phyloP scores from a whole-genome alignment of 441 rosid genomes.

The Pelargonium fulgidum region DNA sequence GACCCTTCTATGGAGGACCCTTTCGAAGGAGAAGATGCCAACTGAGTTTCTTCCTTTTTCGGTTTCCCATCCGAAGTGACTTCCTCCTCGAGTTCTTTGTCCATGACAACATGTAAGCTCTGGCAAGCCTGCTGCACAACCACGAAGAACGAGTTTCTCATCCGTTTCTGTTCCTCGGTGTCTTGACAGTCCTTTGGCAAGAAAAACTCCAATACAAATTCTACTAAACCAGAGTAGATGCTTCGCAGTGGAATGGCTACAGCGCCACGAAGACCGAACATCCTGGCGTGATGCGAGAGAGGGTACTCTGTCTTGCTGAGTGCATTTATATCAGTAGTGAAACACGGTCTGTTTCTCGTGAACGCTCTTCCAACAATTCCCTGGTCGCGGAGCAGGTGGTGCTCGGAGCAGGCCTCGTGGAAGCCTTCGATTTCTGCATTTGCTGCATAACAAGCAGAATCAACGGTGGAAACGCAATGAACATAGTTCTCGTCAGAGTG shows the following conservation, averaged over 20 bases:
- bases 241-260: constrained; percentile 55
- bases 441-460: constrained; percentile 59
- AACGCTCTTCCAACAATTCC: constrained; percentile 78
- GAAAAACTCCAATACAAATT: constrained; percentile 67
- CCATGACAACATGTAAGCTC: constrained; percentile 39
- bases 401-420: constrained; percentile 73
- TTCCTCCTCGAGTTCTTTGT: constrained; percentile 41
- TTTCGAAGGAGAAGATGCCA: constrained; percentile 26
- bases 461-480: constrained; percentile 60
- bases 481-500: constrained; percentile 59
- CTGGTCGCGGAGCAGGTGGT: constrained; percentile 56
- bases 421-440: constrained; percentile 39
- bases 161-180: constrained; percentile 36
- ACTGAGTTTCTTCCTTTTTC: constrained; percentile 25
- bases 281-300: constrained; percentile 69
- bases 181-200: constrained; percentile 53
- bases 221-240: constrained; percentile 38
- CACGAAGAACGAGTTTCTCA: constrained; percentile 39
- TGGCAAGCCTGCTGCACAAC: constrained; percentile 44
- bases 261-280: constrained; percentile 58
- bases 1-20: constrained; percentile 36
- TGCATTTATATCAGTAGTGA: constrained; percentile 44
- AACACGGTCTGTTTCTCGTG: constrained; percentile 41
- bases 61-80: constrained; percentile 26
- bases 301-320: constrained; percentile 63